Evolutionary conservation across 2,329 filamentous ascomycete genomes (phyloP), one percentile per base, ranked within the genome.

Genomic region (Fusarium euwallaceae): DNA sequence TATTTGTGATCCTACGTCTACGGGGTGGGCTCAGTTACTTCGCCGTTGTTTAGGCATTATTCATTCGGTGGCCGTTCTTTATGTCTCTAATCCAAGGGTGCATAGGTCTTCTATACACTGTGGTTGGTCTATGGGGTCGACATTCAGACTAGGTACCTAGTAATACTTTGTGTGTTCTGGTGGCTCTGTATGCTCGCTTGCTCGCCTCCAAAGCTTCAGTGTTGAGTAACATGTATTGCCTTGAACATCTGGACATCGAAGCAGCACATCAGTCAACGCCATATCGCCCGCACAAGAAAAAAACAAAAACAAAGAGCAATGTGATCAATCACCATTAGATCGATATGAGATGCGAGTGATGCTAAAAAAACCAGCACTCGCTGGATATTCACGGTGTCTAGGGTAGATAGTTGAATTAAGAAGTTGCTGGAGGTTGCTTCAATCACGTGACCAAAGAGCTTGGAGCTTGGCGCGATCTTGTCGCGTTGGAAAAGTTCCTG

Each of bases 401-500:
- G 68, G 66, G 65, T 70, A 69, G 51, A 20, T 34, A 69, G 51
- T 24, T 34, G 2, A 20, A 14, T 36, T 36, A 12, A 6, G 16
- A 17, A 27, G n/a, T n/a, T 36, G 36, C 22, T 22, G 14, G 37
- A 14, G 17, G 36, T 10, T n/a, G 6, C 6, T 3, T 6, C 4
- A 9, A 22, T 71, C 76, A 78, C 77, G 77, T 78, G 77, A 78
- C n/a, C 0, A 8, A 20, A 14, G 36, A 56, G 32, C 64, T 43
- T 9, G 24, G 27, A 76, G 72, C 73, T 78, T 65, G 62, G 66
- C 77, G 77, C 75, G 77, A 73, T 71, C 65, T 66, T 65, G 77
- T 78, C 78, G 78, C 78, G 78, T 78, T 65, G 48, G 69, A 78
- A 79, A 79, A 79, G 78, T 78, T 78, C 62, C 69, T 63, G 64